Conservation (phyloP, 371 early-diverging fungal species). For the Rhizomucor pusillus region DNA sequence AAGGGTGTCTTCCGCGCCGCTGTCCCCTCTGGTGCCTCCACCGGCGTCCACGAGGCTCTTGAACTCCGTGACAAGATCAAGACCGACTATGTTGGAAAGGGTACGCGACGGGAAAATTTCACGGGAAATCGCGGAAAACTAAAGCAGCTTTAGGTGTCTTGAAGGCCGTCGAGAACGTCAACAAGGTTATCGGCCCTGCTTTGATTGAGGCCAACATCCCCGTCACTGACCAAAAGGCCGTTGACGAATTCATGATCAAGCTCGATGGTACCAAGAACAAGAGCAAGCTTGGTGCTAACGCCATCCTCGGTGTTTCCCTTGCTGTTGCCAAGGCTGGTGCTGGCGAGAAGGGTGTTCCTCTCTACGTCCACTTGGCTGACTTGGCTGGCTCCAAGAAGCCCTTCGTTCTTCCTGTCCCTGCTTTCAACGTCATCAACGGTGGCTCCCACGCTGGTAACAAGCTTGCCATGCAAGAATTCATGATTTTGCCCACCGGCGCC, state of each 20-base stretch:
- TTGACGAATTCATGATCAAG: conserved; percentile 89
- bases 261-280: conserved; percentile 97
- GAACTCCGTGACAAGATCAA: conserved; percentile 94
- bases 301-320: conserved; percentile 97
- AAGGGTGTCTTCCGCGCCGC: conserved; percentile 92
- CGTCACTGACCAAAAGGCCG: conserved; percentile 82
- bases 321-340: conserved; percentile 97
- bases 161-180: conserved; percentile 93
- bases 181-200: conserved; percentile 80
- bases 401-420: conserved; percentile 94
- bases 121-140: conserved; percentile 6
- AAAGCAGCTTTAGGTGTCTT: conserved; percentile 65
- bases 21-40: conserved; percentile 99
- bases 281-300: conserved; percentile 96
- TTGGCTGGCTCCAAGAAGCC: conserved; percentile 79
- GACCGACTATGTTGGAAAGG: conserved; percentile 90
- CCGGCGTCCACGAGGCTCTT: conserved; percentile 98
- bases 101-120: conserved; percentile 36
- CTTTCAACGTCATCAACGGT: conserved; percentile 99
- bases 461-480: conserved; percentile 99
- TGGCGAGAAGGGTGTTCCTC: conserved; percentile 84
- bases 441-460: conserved; percentile 99
- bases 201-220: conserved; percentile 71
- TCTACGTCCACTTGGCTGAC: conserved; percentile 91
- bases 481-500: conserved; percentile 98